phyloP scores from a whole-genome alignment of 164 flowering plant species.

The Vitis vinifera region ASM3070453v1 NC_081810.1:7404001-7404500 shows the following conservation, averaged over 20 bases:
- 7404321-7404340: neutral
- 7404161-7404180: conserved; percentile 35
- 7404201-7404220: conserved; percentile 43
- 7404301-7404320: conserved; percentile 2
- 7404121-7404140: neutral
- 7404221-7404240: conserved; percentile 23
- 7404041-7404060: too few species aligned
- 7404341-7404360: neutral
- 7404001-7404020: too few species aligned
- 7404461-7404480: conserved; percentile 31
- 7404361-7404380: neutral
- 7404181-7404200: conserved; percentile 42
- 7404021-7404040: too few species aligned
- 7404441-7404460: conserved; percentile 36
- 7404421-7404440: conserved; percentile 25
- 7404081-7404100: too few species aligned
- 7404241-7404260: conserved; percentile 9
- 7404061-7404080: too few species aligned
- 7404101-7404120: neutral
- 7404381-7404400: conserved; percentile 25
- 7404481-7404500: neutral
- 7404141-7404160: conserved; percentile 29
- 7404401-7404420: conserved; percentile 37
- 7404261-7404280: conserved; percentile 10
- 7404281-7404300: conserved; percentile 16